These are phyloP conservation scores for Plantago major DNA, from an alignment of 257 asterid species.

Conservation along the genomic window DNA sequence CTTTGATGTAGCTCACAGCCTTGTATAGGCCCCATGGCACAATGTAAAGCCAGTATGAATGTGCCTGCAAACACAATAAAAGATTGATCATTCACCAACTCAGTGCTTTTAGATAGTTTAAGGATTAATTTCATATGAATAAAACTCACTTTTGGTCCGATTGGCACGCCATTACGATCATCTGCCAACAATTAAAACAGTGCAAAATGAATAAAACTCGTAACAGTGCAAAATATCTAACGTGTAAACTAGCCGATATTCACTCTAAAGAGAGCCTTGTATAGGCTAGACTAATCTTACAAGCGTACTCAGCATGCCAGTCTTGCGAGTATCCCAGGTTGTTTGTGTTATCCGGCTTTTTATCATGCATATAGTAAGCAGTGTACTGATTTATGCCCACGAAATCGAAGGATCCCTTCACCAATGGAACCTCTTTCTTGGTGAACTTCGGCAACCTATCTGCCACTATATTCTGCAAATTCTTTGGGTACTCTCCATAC, in stretches of 20 bases:
- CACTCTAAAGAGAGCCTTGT: no score
- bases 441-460: slow-evolving; percentile 75
- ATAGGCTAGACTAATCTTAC: no score
- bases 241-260: no score
- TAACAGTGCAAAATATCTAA: no score
- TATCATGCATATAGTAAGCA: slow-evolving; percentile 64
- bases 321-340: slow-evolving; percentile 72
- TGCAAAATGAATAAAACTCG: no score
- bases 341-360: slow-evolving; percentile 28
- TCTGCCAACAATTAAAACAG: no score
- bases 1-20: slow-evolving; percentile 77
- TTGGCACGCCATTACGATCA: slow-evolving; percentile 75
- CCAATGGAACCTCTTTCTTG: slow-evolving; percentile 57
- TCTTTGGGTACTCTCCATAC: slow-evolving; percentile 91
- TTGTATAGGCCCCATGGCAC: slow-evolving; percentile 94
- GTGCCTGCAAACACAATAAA: slow-evolving; percentile 42
- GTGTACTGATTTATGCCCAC: slow-evolving; percentile 91
- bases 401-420: slow-evolving; percentile 77
- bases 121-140: background rate
- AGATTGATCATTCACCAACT: slow-evolving; percentile 1
- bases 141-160: slow-evolving; percentile 74
- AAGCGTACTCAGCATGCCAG: slow-evolving; percentile 73
- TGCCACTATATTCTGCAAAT: slow-evolving; percentile 67
- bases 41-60: slow-evolving; percentile 80
- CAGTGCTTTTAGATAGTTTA: no score